A percentile compares a stretch with the other conserved stretches of the same genome.
phyloP scores from a whole-genome alignment of 2,329 filamentous ascomycete genomes.

The Ophiosphaerella narmari region DNA sequence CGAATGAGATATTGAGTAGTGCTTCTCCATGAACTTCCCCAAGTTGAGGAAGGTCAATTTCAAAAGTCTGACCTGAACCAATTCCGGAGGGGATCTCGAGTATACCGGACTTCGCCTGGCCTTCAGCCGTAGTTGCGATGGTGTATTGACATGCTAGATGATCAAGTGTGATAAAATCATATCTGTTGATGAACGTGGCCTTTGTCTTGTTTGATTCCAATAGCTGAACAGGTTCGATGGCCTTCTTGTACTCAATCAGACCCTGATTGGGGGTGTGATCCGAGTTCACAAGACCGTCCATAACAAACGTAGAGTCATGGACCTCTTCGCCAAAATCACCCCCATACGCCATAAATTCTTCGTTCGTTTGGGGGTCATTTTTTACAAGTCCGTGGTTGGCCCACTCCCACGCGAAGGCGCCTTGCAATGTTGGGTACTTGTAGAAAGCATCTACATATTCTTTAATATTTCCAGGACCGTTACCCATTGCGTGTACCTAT shows the following conservation, averaged over 20 bases:
- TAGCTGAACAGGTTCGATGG: constrained; percentile 49
- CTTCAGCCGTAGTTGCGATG: constrained; percentile 11
- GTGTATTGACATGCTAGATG: constrained; percentile 33
- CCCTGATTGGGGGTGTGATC: constrained; percentile 50
- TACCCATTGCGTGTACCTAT: constrained; percentile 69
- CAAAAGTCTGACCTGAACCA: constrained; percentile 31
- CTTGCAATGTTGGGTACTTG: constrained; percentile 64
- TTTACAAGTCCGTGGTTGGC: constrained; percentile 51
- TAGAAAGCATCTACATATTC: constrained; percentile 71
- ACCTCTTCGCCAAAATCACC: constrained; percentile 51
- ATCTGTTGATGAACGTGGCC: constrained; percentile 38
- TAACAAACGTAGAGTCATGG: constrained; percentile 51
- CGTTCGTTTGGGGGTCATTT: constrained; percentile 45
- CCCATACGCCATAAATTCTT: constrained; percentile 50
- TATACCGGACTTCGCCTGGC: constrained; percentile 10
- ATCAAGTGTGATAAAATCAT: constrained; percentile 47
- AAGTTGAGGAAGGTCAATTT: constrained; percentile 28
- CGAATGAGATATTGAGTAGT: constrained; percentile 36
- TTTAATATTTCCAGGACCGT: constrained; percentile 70
- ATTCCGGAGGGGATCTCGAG: constrained; percentile 33
- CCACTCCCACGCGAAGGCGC: constrained; percentile 60
- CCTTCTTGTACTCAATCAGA: constrained; percentile 51
- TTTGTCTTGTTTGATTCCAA: constrained; percentile 25
- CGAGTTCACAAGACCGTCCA: constrained; percentile 51
- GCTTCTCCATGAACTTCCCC: constrained; percentile 14